Base-by-base conservation (phyloP, 2,329 filamentous ascomycete species). In the Paraphoma chrysanthemicola region DNA sequence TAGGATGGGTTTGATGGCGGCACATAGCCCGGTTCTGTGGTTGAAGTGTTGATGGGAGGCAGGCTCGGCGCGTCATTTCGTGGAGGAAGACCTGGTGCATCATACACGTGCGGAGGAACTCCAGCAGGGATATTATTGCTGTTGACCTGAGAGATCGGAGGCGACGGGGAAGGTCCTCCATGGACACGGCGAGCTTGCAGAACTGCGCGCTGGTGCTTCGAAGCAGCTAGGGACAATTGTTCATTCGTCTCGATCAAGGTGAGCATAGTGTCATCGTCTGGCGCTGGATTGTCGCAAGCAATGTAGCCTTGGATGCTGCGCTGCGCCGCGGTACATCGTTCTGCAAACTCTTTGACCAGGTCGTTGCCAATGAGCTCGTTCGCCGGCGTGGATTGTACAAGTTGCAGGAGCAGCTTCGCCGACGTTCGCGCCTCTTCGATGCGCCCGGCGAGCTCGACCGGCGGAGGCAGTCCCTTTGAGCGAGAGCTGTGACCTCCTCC, bases 211-310 rank as follows among this genome's bases (percentile, higher is more conserved):
- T 96, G 92, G 75, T 97, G 92, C 72, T 92, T 88, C 62, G 88
- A 95, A 41, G 94, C 83, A 0, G 93, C 89, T 44, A 91, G 86
- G 58, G 92, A 91, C 30, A 99, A 82, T 72, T 94, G 90, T 77
- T 98, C 95, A 73, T 96, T 97, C 12, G 92, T 95, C 76, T 97
- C 93, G 70, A 99, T 97, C 59, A 99, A 81, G 12, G 88, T 93
- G 72, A 95, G 88, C 85, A 98, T 92, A 1, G 94, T 98, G 65
- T 97, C 90, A 69, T 97, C 94, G 75, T 98, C 95, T 0, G 94
- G 93, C 1, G 86, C 74, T 0, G 94, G 93, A 72, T 92, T 86
- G 54, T 90, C 88, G 45, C 88, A 86, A 42, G 88, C 83, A 82
- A 98, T 97, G 78, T 96, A 98, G 31, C 83, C 83, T 70, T 97